Evolutionary conservation across 176 grass and related monocot genomes (phyloP), one percentile per base, ranked within the genome.

Genomic region (Carex parvula): DNA sequence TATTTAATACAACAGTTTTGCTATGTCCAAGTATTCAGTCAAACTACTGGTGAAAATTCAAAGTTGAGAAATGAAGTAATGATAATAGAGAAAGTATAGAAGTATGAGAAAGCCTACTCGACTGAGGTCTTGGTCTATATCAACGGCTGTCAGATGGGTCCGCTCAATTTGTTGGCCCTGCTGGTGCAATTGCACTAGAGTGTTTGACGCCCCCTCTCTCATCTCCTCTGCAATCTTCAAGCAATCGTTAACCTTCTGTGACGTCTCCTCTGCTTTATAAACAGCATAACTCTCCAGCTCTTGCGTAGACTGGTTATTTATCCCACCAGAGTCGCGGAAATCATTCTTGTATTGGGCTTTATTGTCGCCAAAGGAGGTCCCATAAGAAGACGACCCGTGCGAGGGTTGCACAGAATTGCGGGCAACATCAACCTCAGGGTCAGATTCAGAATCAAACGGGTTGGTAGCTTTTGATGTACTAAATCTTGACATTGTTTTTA

Each of bases 61-160:
- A 75, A 54, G 21, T 75, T 30, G n/a, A 50, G 12, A 52, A 30
- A 54, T 15, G 33, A 8, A 64, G n/a, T 11, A 58, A 48, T 17
- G n/a, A 16, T 42, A 15, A 21, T 42, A 73, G 22, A 79, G 71
- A 16, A 20, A 11, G 55, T 70, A 57, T 39, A 63, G 5, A n/a
- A 17, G 66, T 30, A 35, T 58, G 8, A 3, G 44, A 55, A 20
- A 80, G 1, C 8, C n/a, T 94, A 97, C 94, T 89, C 94, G 89
- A 39, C 91, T 88, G 3, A 97, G 91, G 80, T 97, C 94, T 54
- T 90, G 88, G 76, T 97, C 94, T 82, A 97, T 97, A 88, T 97
- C 90, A 56, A 88, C n/a, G 63, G 92, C 90, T 79, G 89, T 87
- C 70, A 86, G 70, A 81, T 97, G 94, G 5, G 92, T 94, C 84